phyloP scores from a whole-genome alignment of 2,329 filamentous ascomycete genomes.

The Westerdykella aurantiaca region DNA sequence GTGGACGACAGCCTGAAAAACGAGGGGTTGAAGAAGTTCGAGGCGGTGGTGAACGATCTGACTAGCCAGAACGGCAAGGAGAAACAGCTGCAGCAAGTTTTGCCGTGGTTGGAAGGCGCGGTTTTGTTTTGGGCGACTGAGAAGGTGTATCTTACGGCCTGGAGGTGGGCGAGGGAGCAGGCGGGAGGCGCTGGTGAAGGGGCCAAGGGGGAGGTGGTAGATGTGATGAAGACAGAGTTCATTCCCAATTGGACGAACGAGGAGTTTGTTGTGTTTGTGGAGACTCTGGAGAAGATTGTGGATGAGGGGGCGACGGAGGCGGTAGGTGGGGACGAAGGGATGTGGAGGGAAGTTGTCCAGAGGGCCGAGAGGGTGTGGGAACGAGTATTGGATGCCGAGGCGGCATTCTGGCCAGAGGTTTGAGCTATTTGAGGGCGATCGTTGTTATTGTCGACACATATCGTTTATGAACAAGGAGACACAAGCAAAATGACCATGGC shows the following conservation, averaged over 20 bases:
- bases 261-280: slow-evolving; percentile 57
- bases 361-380: slow-evolving; percentile 22
- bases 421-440: neutral
- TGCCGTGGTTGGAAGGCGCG: slow-evolving; percentile 32
- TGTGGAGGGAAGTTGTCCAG: slow-evolving; percentile 16
- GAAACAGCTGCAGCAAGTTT: neutral
- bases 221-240: slow-evolving; percentile 58
- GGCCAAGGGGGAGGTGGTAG: slow-evolving; percentile 49
- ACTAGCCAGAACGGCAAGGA: neutral
- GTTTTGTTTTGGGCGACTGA: slow-evolving; percentile 31
- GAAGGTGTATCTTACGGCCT: slow-evolving; percentile 32
- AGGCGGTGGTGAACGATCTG: slow-evolving; percentile 19
- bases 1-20: slow-evolving; percentile 16
- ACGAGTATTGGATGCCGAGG: slow-evolving; percentile 28
- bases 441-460: too few species aligned
- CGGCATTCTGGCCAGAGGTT: slow-evolving; percentile 29
- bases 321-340: slow-evolving; percentile 13
- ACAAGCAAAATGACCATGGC: too few species aligned
- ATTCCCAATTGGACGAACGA: slow-evolving; percentile 63
- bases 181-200: slow-evolving; percentile 2
- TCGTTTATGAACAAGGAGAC: too few species aligned
- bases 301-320: slow-evolving; percentile 40
- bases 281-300: slow-evolving; percentile 49
- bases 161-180: slow-evolving; percentile 27
- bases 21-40: slow-evolving; percentile 26